Conservation (phyloP, 768 basidiomycete genomes). For the Floccularia luteovirens region DNA sequence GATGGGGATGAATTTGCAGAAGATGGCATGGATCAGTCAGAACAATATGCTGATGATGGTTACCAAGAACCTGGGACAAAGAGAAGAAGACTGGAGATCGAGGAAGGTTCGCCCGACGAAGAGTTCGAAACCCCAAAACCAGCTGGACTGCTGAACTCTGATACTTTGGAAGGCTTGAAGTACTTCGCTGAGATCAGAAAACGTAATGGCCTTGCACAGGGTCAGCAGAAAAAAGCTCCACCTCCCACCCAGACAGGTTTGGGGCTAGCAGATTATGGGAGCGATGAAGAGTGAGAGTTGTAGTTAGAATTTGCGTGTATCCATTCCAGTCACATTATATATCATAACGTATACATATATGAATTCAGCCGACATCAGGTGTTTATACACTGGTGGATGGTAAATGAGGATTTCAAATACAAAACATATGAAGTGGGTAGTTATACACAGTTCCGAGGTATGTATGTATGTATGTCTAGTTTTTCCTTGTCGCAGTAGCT, state of each 20-base stretch:
- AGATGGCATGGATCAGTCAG: conserved; percentile 23
- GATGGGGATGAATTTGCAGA: conserved; percentile 54
- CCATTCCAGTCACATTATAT: neutral
- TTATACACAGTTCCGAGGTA: too few species aligned
- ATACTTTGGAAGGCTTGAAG: conserved; percentile 84
- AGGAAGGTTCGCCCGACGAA: conserved; percentile 15
- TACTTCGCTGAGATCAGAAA: conserved; percentile 87
- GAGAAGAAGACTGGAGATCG: conserved; percentile 23
- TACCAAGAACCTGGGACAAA: conserved; percentile 24
- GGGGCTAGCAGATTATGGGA: conserved; percentile 71
- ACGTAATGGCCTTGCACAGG: conserved; percentile 39
- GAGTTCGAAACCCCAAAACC: conserved; percentile 25
- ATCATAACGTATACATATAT: too few species aligned
- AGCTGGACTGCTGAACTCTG: conserved; percentile 65
- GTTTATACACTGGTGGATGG: too few species aligned
- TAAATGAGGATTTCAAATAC: too few species aligned
- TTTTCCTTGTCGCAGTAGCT: too few species aligned
- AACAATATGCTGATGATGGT: conserved; percentile 21
- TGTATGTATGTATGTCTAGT: too few species aligned
- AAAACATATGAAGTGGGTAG: too few species aligned
- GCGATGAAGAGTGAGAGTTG: conserved; percentile 49
- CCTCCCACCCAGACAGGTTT: conserved; percentile 36
- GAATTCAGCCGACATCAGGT: too few species aligned
- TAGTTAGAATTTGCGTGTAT: neutral
- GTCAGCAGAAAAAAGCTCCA: conserved; percentile 18